Evolutionary conservation across 257 asterid species (phyloP).

Genomic region (Solanum infundibuliforme): DNA sequence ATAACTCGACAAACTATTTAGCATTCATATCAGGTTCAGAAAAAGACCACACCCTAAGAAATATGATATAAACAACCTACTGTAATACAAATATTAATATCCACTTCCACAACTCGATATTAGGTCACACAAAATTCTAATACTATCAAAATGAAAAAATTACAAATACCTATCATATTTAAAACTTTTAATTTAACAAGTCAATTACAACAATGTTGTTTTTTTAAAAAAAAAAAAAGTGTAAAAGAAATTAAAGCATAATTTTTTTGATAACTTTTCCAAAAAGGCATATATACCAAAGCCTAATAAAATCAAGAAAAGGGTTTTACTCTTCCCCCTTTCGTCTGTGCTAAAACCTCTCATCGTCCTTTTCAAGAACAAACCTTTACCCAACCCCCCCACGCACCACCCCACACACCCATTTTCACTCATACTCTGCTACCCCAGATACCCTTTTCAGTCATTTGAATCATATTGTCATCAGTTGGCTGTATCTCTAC

Average conservation of each 20-base stretch:
- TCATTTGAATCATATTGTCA: background rate
- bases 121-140: background rate
- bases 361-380: background rate
- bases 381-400: background rate
- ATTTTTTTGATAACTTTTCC: background rate
- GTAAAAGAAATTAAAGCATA: background rate
- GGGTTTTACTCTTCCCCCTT: background rate
- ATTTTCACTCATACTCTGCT: background rate
- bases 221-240: background rate
- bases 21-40: too few species aligned
- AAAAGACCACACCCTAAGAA: fast-evolving
- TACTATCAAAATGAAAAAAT: background rate
- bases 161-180: background rate
- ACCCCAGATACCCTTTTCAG: background rate
- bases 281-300: background rate
- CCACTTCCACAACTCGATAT: too few species aligned
- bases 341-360: background rate
- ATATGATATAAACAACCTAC: background rate
- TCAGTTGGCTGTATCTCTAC: background rate
- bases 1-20: too few species aligned
- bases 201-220: background rate
- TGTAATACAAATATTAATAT: too few species aligned
- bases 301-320: background rate
- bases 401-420: background rate
- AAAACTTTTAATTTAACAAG: background rate